phyloP scores from a whole-genome alignment of 2,329 filamentous ascomycete species.

The Nemania sp. region DNA sequence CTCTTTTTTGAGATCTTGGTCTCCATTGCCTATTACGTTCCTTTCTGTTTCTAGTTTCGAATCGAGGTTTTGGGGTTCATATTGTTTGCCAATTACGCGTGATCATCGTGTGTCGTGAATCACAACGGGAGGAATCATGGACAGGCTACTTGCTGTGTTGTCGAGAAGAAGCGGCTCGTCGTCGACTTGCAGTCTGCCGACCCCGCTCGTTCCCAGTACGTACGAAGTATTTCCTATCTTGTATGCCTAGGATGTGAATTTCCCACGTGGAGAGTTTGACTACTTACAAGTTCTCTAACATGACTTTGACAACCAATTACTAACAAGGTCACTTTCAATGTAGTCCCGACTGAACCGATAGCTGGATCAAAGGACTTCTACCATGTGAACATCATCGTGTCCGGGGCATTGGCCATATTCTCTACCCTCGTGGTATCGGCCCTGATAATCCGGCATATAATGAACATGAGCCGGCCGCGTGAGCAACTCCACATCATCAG shows the following conservation, averaged over 20 bases:
- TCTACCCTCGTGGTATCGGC: constrained; percentile 48
- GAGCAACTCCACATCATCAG: constrained; percentile 59
- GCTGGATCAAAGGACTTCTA: constrained; percentile 40
- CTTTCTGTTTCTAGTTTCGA: neutral
- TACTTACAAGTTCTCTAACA: neutral
- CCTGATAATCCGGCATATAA: constrained; percentile 53
- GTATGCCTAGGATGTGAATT: neutral
- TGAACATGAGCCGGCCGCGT: constrained; percentile 55
- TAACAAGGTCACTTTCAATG: constrained; percentile 12
- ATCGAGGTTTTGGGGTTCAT: neutral
- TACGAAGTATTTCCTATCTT: constrained; percentile 6
- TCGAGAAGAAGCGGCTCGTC: constrained; percentile 6
- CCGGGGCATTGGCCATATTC: constrained; percentile 52
- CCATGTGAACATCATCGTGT: constrained; percentile 53
- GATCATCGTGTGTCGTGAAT: constrained; percentile 1
- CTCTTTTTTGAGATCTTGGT: neutral
- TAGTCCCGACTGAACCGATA: constrained; percentile 38
- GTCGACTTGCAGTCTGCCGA: constrained; percentile 27
- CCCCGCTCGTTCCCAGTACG: constrained; percentile 33
- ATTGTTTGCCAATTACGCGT: neutral
- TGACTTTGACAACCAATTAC: neutral
- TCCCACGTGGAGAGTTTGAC: neutral
- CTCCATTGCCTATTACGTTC: neutral
- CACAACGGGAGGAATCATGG: constrained; percentile 16
- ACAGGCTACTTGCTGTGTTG: constrained; percentile 5